These are phyloP conservation scores for Castanospermum australe DNA, from an alignment of 306 rosid species.

Conservation along the genomic window DNA sequence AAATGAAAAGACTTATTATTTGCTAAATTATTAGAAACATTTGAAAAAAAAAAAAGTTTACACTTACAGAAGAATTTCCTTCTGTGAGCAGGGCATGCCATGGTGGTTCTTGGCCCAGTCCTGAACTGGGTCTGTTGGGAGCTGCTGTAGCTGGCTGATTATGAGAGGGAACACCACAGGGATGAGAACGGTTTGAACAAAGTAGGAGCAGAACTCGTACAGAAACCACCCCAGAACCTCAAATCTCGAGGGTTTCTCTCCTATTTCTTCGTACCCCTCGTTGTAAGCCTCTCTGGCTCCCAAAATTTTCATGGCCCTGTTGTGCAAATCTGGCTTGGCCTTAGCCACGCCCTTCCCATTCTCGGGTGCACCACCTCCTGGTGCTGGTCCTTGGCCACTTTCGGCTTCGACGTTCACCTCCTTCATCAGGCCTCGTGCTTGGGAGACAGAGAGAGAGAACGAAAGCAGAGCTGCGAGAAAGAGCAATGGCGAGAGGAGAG, in stretches of 20 bases:
- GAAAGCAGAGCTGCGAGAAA: neutral
- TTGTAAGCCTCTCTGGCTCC: conserved; percentile 51
- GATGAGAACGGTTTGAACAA: conserved; percentile 60
- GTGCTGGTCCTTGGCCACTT: neutral
- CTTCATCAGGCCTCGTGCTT: neutral
- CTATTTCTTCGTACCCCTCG: conserved; percentile 44
- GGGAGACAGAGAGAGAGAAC: neutral
- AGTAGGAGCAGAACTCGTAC: conserved; percentile 74
- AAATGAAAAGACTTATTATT: neutral
- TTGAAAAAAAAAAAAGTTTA: neutral
- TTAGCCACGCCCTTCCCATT: neutral
- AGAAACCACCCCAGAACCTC: conserved; percentile 81
- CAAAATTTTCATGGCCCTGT: conserved; percentile 43
- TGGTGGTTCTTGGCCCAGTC: conserved; percentile 32
- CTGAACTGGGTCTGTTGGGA: conserved; percentile 32
- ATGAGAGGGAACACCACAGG: conserved; percentile 89
- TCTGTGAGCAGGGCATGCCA: conserved; percentile 40
- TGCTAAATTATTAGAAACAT: neutral
- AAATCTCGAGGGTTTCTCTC: conserved; percentile 54
- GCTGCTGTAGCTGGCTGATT: conserved; percentile 54
- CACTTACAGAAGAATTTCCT: conserved; percentile 68
- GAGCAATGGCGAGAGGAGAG: conserved; percentile 11
- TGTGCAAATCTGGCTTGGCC: conserved; percentile 41
- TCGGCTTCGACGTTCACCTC: conserved; percentile 37
- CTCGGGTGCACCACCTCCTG: neutral